Evolutionary conservation across 2,329 filamentous ascomycete species (phyloP), one percentile per base, ranked within the genome.

Genomic region (Teratosphaeria viscida): DNA sequence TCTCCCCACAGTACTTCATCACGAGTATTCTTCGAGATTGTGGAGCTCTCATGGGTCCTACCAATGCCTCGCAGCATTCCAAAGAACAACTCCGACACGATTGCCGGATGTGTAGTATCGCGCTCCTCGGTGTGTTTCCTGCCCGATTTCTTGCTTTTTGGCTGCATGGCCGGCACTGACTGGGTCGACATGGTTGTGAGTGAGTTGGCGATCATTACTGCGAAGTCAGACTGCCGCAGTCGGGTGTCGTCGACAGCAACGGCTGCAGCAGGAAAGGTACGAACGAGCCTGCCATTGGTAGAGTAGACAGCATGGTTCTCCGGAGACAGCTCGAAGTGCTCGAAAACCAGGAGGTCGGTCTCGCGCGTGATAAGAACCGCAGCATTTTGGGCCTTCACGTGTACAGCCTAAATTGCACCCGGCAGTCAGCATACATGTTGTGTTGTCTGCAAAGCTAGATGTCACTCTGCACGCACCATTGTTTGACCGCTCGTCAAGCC

Each of bases 321-420:
- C 0, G 85, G 75, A 0, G 84, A 85, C 0, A 80, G 76, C 67
- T 88, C 85, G 59, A 87, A 87, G 0, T 76, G 76, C 68, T 88
- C 85, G 54, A 86, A 81, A 11, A 26, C 14, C 59, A 83, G 19
- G 64, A 79, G 32, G 23, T 64, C 53, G 2, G 58, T 19, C 7
- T 57, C 39, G 58, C 66, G 69, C 23, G 62, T 66, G 32, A 68
- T 57, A 8, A 69, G 1, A 1, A 68, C 57, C 0, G 56, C 69
- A 3, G 69, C 66, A 55, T 70, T 71, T 53, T 63, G 60, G 2
- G 59, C 54, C 14, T 59, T 54, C 52, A 57, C 49, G 55, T 55
- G 37, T n/a, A 66, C 60, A 49, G 58, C 43, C 43, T 49, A 16
- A 16, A 49, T n/a, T n/a, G 43, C 43, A 49, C 4, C 6, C 7